Percentiles rank a stretch among this genome's conserved stretches.
These are phyloP conservation scores for Lonicera japonica DNA, from an alignment of 129 eudicot species.

Conservation along the genomic window DNA sequence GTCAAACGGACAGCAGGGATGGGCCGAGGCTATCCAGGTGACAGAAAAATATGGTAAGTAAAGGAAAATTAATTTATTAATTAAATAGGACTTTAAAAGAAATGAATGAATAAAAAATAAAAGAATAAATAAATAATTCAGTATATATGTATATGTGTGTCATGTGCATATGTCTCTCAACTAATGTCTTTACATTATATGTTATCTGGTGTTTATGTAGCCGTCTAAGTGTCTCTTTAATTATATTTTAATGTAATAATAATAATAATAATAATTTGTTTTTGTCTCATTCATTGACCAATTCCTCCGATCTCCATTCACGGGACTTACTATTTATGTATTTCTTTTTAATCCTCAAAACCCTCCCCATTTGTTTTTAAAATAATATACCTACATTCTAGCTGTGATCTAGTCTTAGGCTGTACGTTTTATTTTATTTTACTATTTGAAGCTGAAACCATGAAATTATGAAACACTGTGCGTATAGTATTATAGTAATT, in stretches of 20 bases:
- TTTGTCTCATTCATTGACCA: constrained; percentile 60
- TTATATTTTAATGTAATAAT: constrained; percentile 28
- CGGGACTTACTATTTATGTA: constrained; percentile 15
- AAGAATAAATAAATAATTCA: neutral
- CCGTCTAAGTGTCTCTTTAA: constrained; percentile 41
- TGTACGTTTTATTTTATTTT: constrained; percentile 16
- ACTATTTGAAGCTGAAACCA: no score
- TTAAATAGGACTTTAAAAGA: neutral
- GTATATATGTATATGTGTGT: constrained; percentile 8
- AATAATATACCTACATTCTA: constrained; percentile 15
- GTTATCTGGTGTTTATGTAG: constrained; percentile 69
- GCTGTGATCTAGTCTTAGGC: constrained; percentile 31
- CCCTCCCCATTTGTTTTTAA: neutral
- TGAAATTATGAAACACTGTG: no score
- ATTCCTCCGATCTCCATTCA: constrained; percentile 25
- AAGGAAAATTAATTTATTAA: neutral
- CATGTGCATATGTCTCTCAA: constrained; percentile 54
- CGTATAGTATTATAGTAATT: no score
- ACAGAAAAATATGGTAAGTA: neutral
- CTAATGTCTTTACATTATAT: constrained; percentile 29
- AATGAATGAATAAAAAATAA: no score
- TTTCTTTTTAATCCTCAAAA: constrained; percentile 1
- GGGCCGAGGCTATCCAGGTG: neutral
- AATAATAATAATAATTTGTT: constrained; percentile 30
- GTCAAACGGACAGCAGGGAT: constrained; percentile 13